phyloP scores from a whole-genome alignment of 2,329 filamentous ascomycete species.

The Calonectria hongkongensis region DNA sequence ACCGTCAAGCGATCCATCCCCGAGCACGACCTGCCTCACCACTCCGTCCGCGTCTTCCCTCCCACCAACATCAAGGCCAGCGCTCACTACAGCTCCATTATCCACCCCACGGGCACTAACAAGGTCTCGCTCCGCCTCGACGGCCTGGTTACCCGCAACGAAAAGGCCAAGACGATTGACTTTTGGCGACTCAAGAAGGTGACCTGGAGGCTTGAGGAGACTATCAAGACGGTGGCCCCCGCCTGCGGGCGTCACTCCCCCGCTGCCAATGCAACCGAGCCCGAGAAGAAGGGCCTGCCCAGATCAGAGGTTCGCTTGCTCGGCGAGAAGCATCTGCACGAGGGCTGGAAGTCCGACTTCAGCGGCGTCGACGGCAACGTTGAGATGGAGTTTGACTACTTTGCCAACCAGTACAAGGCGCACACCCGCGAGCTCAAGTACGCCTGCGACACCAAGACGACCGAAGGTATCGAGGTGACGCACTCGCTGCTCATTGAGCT shows the following conservation, averaged over 20 bases:
- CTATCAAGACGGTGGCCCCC: slow-evolving; percentile 84
- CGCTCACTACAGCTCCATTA: slow-evolving; percentile 86
- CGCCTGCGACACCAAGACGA: slow-evolving; percentile 85
- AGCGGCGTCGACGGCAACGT: slow-evolving; percentile 74
- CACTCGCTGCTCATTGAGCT: slow-evolving; percentile 94
- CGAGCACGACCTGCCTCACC: slow-evolving; percentile 85
- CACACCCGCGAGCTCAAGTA: slow-evolving; percentile 74
- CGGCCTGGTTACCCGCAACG: slow-evolving; percentile 85
- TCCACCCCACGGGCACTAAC: slow-evolving; percentile 91
- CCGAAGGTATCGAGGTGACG: slow-evolving; percentile 84
- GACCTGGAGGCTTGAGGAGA: slow-evolving; percentile 95
- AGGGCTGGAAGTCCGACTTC: slow-evolving; percentile 90
- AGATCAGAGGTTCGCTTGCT: slow-evolving; percentile 87
- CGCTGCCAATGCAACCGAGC: slow-evolving; percentile 63
- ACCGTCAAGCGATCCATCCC: slow-evolving; percentile 86
- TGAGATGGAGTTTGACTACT: slow-evolving; percentile 86
- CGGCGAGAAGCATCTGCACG: slow-evolving; percentile 87
- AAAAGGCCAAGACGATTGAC: slow-evolving; percentile 81
- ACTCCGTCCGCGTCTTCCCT: slow-evolving; percentile 95
- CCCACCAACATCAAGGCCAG: slow-evolving; percentile 94
- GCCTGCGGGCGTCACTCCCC: slow-evolving; percentile 86
- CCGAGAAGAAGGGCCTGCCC: slow-evolving; percentile 76
- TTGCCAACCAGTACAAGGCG: slow-evolving; percentile 62
- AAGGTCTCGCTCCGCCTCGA: slow-evolving; percentile 87
- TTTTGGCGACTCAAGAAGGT: slow-evolving; percentile 93